Base-by-base conservation (phyloP, 2,329 filamentous ascomycete genomes). In the Oidium heveae region DNA sequence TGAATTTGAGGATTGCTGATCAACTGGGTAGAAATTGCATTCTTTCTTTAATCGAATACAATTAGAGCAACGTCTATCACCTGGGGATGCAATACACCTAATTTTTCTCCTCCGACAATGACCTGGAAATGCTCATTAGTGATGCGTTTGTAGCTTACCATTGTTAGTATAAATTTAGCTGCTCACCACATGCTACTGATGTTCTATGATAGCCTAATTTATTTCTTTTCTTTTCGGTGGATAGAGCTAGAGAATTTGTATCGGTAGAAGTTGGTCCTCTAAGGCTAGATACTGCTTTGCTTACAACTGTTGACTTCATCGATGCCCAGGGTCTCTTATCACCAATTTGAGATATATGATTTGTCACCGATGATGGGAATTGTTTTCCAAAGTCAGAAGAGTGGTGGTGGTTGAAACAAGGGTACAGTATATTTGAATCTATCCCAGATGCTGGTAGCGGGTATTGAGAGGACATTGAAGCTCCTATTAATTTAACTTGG, bases 151-250 rank as follows among this genome's bases (percentile, higher is more conserved):
- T 6, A 28, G 24, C 24, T 28, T 3, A 28, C 6, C 24, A 28
- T 28, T 28, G 3, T 28, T 6, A 2, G 16, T 28, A 43, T 46
- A 15, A 44, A 52, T 18, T 44, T 47, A 4, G 57, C 44, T 56
- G 79, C 88, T 77, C 76, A 96, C 89, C 84, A 71, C 89, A 96
- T 61, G 89, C 91, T 62, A 95, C 86, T 47, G 88, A 93, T 37
- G 87, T 94, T 64, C 89, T 79, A 70, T 95, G 89, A 66, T 96
- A 96, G 41, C 89, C 89, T 57, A 96, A 74, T 69, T 94, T 95
- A 68, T 94, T 95, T 64, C 88, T 79, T 64, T 79, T 77, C 66
- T 83, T 84, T 61, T 83, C 77, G 37, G 75, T 73, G 41, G 66
- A 65, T 44, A 64, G 39, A 50, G 64, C 58, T 49, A 65, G 54